A percentile compares a stretch with the other conserved stretches of the same genome.
phyloP scores from a whole-genome alignment of 148 eudicot species.

The Rhododendron simsii region DNA sequence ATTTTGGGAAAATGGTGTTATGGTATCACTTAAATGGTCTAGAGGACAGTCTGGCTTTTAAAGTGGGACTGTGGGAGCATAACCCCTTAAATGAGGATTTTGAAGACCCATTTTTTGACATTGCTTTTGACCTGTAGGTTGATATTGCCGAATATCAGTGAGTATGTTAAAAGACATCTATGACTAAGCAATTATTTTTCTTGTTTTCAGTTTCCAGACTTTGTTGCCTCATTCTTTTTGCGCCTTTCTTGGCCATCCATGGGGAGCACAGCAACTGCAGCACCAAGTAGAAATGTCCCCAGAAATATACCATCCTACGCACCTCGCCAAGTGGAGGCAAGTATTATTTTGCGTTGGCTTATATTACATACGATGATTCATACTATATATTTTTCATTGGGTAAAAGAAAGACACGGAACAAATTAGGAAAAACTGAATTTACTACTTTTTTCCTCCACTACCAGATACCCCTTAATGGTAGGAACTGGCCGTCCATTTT shows the following conservation, averaged over 20 bases:
- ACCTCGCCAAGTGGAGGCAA: conserved; percentile 78
- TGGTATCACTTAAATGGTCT: neutral
- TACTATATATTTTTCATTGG: too few relatives aligned
- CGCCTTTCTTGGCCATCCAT: conserved; percentile 67
- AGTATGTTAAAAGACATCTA: neutral
- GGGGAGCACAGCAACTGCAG: conserved; percentile 46
- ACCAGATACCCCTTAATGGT: neutral
- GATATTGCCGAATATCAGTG: neutral
- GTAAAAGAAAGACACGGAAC: neutral
- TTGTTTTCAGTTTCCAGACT: conserved; percentile 69
- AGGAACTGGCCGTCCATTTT: neutral
- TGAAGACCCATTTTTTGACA: neutral
- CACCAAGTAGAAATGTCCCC: conserved; percentile 54
- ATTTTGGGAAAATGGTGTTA: neutral
- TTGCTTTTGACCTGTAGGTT: neutral
- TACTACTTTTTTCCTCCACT: neutral
- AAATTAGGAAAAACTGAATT: neutral
- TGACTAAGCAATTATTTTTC: neutral
- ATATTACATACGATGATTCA: neutral
- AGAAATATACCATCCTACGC: conserved; percentile 45
- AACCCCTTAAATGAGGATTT: neutral
- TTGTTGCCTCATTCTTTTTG: conserved; percentile 70
- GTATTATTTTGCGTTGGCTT: conserved; percentile 17
- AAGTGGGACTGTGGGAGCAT: neutral
- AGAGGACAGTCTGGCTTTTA: neutral